phyloP scores from a whole-genome alignment of 2,329 filamentous ascomycete species.

The Fusarium transvaalense region DNA sequence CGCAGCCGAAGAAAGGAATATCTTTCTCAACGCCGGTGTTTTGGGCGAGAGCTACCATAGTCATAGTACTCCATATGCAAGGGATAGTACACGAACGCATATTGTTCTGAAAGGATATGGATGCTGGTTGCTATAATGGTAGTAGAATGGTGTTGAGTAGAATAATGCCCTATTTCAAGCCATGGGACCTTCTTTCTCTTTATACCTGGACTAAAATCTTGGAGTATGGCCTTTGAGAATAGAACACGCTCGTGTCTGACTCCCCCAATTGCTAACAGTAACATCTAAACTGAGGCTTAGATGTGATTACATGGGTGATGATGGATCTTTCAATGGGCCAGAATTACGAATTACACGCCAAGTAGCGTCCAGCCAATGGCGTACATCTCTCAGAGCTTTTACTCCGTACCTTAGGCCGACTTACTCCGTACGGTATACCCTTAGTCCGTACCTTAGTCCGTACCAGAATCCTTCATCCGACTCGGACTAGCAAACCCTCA shows the following conservation, averaged over 20 bases:
- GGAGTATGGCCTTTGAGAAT: background rate
- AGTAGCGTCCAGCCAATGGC: background rate
- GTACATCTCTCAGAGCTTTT: background rate
- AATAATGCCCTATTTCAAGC: background rate
- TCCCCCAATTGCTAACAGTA: fast-evolving
- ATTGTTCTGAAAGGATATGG: fast-evolving
- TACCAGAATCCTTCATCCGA: background rate
- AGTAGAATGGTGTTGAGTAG: background rate
- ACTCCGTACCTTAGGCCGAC: background rate
- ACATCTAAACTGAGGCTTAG: background rate
- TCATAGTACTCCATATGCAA: background rate
- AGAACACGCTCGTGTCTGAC: background rate
- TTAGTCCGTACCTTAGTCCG: constrained; percentile 31
- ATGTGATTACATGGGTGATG: background rate
- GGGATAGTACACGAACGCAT: constrained; percentile 6
- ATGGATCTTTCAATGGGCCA: background rate
- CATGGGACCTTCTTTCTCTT: background rate
- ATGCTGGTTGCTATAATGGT: background rate
- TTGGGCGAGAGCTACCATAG: background rate
- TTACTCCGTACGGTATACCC: background rate
- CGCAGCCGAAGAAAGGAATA: constrained; percentile 37
- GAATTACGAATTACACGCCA: background rate
- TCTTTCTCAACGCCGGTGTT: background rate
- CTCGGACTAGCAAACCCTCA: background rate
- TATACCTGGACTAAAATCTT: background rate